Conservation (phyloP, 352 stramenopile species). For the Phytophthora agathidicida region DNA sequence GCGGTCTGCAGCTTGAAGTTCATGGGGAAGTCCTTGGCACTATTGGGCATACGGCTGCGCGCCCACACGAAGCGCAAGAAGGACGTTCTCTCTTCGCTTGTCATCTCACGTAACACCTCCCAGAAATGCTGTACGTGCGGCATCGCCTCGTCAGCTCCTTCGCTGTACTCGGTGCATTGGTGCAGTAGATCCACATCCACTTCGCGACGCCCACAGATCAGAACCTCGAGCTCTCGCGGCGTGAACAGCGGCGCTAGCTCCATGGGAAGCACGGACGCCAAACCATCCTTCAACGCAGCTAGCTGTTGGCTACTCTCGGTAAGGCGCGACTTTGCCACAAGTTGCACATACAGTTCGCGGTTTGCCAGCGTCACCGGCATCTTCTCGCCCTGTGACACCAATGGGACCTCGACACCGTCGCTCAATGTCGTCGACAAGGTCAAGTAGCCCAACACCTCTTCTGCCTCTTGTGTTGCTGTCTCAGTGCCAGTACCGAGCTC, state of each 20-base stretch:
- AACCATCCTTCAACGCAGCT: constrained; percentile 75
- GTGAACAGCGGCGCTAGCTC: constrained; percentile 97
- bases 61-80: constrained; percentile 99
- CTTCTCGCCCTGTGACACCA: constrained; percentile 75
- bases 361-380: constrained; percentile 71
- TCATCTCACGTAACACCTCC: constrained; percentile 97
- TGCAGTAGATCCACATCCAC: constrained; percentile 97
- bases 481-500: constrained; percentile 43
- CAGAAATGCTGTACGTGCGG: constrained; percentile 94
- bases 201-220: constrained; percentile 96
- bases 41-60: constrained; percentile 96
- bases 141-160: constrained; percentile 92
- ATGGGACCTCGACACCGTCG: constrained; percentile 74
- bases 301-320: constrained; percentile 86
- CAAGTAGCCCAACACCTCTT: constrained; percentile 74
- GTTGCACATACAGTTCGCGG: constrained; percentile 61
- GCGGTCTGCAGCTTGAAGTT: constrained; percentile 93
- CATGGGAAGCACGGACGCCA: constrained; percentile 96
- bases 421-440: constrained; percentile 82
- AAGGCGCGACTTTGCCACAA: constrained; percentile 74
- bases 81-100: constrained; percentile 92
- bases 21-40: constrained; percentile 97
- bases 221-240: constrained; percentile 94
- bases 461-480: constrained; percentile 29
- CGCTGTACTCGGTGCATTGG: constrained; percentile 97